Evolutionary conservation across 768 basidiomycete genomes (phyloP).

Genomic region (Tylopilus vinaceipallidus): DNA sequence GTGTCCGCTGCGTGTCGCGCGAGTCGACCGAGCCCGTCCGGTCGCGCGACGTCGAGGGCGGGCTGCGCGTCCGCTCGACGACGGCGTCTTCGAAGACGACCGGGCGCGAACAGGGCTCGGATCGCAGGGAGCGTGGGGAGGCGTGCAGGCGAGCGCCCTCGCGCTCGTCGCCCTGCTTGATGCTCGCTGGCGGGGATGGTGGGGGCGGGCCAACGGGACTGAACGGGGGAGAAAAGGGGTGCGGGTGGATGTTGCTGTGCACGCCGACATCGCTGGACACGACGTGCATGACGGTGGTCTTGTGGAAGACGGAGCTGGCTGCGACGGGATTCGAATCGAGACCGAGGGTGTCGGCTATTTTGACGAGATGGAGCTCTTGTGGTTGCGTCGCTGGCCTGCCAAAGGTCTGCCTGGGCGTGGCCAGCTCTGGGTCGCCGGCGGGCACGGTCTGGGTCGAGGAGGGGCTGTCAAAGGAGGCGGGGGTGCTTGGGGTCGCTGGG

Average conservation of each 20-base stretch:
- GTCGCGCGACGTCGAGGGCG: slow-evolving; percentile 22
- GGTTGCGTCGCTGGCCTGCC: slow-evolving; percentile 27
- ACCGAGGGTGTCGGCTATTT: slow-evolving; percentile 49
- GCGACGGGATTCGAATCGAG: slow-evolving; percentile 39
- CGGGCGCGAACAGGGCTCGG: slow-evolving; percentile 23
- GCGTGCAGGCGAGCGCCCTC: slow-evolving; percentile 25
- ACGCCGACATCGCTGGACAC: slow-evolving; percentile 23
- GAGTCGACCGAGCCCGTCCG: slow-evolving; percentile 33
- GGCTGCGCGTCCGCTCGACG: slow-evolving; percentile 18
- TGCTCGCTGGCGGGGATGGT: slow-evolving; percentile 51
- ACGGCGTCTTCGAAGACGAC: slow-evolving; percentile 36
- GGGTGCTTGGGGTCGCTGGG: slow-evolving; percentile 20
- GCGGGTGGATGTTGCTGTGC: slow-evolving; percentile 2
- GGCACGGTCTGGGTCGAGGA: slow-evolving; percentile 35
- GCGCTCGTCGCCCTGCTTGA: slow-evolving; percentile 19
- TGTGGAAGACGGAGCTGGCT: slow-evolving; percentile 32
- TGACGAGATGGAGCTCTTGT: slow-evolving; percentile 54
- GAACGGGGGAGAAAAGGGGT: neutral
- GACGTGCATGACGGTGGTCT: slow-evolving; percentile 34
- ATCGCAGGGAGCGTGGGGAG: slow-evolving; percentile 21
- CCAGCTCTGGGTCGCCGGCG: slow-evolving; percentile 13
- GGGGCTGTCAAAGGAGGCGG: slow-evolving; percentile 28
- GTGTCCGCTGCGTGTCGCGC: slow-evolving; percentile 16
- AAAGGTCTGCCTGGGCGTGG: slow-evolving; percentile 36
- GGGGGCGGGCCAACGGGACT: slow-evolving; percentile 50